phyloP scores from a whole-genome alignment of 257 asterid genomes.

The Linaria vulgaris region DNA sequence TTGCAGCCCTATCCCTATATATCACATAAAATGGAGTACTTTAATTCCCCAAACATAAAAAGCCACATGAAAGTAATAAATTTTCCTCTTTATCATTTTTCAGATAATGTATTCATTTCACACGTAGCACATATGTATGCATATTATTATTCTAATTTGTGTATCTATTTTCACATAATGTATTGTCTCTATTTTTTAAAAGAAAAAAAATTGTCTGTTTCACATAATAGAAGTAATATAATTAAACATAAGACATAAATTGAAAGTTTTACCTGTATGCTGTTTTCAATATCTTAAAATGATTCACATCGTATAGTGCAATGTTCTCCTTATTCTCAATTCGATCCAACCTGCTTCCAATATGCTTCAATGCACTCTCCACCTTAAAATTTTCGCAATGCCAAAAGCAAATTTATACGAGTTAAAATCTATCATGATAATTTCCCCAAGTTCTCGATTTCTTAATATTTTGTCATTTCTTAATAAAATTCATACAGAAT shows the following conservation, averaged over 20 bases:
- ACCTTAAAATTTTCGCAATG: slow-evolving; percentile 24
- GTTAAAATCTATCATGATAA: background rate
- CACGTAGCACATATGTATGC: no score
- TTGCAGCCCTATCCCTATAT: no score
- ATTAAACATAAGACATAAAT: background rate
- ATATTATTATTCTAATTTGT: no score
- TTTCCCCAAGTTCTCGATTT: no score
- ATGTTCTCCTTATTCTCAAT: slow-evolving; percentile 26
- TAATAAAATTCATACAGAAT: background rate
- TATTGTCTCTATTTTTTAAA: no score
- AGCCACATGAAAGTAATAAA: no score
- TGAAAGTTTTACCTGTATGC: slow-evolving; percentile 29
- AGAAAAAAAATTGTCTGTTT: no score
- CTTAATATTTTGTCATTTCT: background rate
- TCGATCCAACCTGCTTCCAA: slow-evolving; percentile 30
- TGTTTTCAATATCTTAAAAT: slow-evolving; percentile 24
- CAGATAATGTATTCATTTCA: no score
- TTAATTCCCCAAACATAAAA: no score
- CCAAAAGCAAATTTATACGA: background rate
- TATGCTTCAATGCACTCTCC: slow-evolving; percentile 32
- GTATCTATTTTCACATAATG: no score
- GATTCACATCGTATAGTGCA: slow-evolving; percentile 27
- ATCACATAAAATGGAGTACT: no score
- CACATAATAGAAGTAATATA: background rate
- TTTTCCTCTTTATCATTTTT: no score